phyloP scores from a whole-genome alignment of 2,329 filamentous ascomycete species.

The Hypomyces perniciosus region DNA sequence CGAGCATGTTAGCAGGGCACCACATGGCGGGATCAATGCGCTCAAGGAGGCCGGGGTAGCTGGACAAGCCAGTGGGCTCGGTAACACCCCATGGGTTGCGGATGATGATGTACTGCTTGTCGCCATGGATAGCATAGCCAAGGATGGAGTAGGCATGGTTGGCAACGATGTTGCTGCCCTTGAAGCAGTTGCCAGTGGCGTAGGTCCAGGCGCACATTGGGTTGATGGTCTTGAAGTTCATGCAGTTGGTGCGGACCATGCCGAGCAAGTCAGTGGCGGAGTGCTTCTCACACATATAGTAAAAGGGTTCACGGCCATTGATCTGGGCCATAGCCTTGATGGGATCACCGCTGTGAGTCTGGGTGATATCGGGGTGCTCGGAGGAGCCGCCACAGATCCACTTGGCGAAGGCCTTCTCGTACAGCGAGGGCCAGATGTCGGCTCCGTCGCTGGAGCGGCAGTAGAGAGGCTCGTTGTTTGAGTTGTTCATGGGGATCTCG shows the following conservation, averaged over 20 bases:
- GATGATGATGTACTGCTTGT: slow-evolving; percentile 36
- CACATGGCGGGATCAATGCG: slow-evolving; percentile 32
- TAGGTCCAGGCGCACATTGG: slow-evolving; percentile 38
- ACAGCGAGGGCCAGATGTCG: slow-evolving; percentile 40
- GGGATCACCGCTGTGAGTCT: slow-evolving; percentile 35
- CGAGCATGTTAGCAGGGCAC: slow-evolving; percentile 31
- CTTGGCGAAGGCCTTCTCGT: slow-evolving; percentile 44
- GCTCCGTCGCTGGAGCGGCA: slow-evolving; percentile 34
- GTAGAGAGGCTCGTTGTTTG: slow-evolving; percentile 36
- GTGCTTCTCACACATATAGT: slow-evolving; percentile 30
- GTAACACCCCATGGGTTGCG: slow-evolving; percentile 41
- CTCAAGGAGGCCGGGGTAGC: slow-evolving; percentile 34
- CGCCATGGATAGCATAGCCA: slow-evolving; percentile 30
- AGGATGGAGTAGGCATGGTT: slow-evolving; percentile 41
- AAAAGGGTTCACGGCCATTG: slow-evolving; percentile 32
- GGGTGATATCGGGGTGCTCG: slow-evolving; percentile 36
- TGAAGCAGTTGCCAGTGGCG: slow-evolving; percentile 31
- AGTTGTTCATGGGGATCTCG: slow-evolving; percentile 39
- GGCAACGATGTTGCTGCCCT: slow-evolving; percentile 37
- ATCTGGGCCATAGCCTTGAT: slow-evolving; percentile 41
- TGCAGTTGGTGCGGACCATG: slow-evolving; percentile 32
- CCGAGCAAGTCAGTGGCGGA: slow-evolving; percentile 29
- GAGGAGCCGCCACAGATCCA: slow-evolving; percentile 31
- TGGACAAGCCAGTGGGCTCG: slow-evolving; percentile 34
- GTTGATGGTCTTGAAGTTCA: slow-evolving; percentile 39